Percentiles rank a stretch among this genome's conserved stretches.
Evolutionary conservation across 169 alveolate genomes (phyloP).

Genomic region (Neospora caninum): DNA sequence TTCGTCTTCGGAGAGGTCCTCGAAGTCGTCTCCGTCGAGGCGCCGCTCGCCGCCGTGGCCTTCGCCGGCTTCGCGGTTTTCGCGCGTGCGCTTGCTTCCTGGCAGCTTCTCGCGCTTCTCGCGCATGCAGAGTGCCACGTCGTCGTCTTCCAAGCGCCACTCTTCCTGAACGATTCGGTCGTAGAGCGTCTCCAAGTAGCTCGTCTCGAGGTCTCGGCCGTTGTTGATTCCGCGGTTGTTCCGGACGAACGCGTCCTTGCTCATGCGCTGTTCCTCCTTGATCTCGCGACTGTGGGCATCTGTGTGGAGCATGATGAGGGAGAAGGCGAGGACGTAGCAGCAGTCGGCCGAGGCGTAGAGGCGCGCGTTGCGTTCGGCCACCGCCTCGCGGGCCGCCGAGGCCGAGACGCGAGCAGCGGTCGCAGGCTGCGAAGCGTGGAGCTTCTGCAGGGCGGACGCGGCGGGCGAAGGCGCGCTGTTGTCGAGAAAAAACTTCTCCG

Average conservation of each 20-base stretch:
- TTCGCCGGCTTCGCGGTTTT: background rate
- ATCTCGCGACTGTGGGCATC: constrained; percentile 88
- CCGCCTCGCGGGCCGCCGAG: background rate
- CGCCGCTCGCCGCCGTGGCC: background rate
- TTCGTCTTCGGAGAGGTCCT: background rate
- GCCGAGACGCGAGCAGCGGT: constrained; percentile 15
- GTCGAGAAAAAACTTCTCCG: constrained; percentile 86
- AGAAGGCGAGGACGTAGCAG: constrained; percentile 88
- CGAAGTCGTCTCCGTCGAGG: background rate
- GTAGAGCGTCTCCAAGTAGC: constrained; percentile 69
- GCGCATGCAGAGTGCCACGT: background rate
- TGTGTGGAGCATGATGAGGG: constrained; percentile 92
- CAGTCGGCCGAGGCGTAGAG: constrained; percentile 85
- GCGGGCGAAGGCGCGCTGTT: background rate
- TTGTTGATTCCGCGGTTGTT: constrained; percentile 78
- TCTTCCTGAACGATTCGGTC: constrained; percentile 67
- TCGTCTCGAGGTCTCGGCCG: constrained; percentile 74
- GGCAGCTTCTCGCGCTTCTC: background rate
- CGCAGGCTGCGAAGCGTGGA: background rate
- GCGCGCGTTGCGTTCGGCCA: background rate
- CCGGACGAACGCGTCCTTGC: constrained; percentile 70
- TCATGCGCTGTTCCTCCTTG: constrained; percentile 72
- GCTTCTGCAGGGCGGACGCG: background rate
- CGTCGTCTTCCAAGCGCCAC: constrained; percentile 44
- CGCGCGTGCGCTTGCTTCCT: background rate